Percentiles rank a stretch among this genome's conserved stretches.
Evolutionary conservation across 2,329 filamentous ascomycete species (phyloP).

Genomic region (Phaeosphaeria sp.): DNA sequence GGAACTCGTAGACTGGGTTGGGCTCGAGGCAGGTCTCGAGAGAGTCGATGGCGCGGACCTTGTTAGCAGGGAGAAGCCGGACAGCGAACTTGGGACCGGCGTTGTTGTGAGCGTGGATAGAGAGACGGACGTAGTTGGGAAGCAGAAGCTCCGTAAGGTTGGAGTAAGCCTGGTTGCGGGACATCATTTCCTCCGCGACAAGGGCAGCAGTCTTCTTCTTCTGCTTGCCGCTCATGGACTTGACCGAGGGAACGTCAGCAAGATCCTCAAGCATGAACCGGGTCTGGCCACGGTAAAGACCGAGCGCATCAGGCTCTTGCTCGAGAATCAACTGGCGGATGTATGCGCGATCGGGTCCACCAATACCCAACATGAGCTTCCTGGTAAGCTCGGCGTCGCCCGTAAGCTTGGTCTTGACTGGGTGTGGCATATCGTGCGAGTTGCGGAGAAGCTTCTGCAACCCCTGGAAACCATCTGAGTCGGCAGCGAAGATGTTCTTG

Average conservation of each 20-base stretch:
- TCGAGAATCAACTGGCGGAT: constrained; percentile 37
- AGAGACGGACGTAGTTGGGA: constrained; percentile 56
- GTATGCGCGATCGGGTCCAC: constrained; percentile 30
- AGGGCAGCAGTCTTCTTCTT: constrained; percentile 45
- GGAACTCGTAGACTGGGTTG: constrained; percentile 36
- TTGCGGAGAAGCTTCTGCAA: constrained; percentile 27
- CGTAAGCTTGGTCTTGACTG: constrained; percentile 38
- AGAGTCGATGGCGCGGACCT: constrained; percentile 41
- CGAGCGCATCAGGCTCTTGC: constrained; percentile 36
- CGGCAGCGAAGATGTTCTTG: constrained; percentile 37
- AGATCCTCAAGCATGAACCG: constrained; percentile 50
- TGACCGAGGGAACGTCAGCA: constrained; percentile 29
- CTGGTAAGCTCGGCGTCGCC: constrained; percentile 39
- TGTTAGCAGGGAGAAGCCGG: constrained; percentile 45
- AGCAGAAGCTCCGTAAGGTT: constrained; percentile 57
- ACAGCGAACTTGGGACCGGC: constrained; percentile 54
- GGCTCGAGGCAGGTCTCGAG: constrained; percentile 38
- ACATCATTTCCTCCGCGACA: constrained; percentile 49
- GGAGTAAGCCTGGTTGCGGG: constrained; percentile 57
- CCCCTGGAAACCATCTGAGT: constrained; percentile 30
- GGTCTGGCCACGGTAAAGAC: constrained; percentile 46
- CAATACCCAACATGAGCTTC: constrained; percentile 37
- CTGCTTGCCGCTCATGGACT: constrained; percentile 36
- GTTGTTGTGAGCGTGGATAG: constrained; percentile 56
- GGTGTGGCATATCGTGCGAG: constrained; percentile 33